Base-by-base conservation (phyloP, 2,329 filamentous ascomycete species). In the Cladorrhinum sp. region DNA sequence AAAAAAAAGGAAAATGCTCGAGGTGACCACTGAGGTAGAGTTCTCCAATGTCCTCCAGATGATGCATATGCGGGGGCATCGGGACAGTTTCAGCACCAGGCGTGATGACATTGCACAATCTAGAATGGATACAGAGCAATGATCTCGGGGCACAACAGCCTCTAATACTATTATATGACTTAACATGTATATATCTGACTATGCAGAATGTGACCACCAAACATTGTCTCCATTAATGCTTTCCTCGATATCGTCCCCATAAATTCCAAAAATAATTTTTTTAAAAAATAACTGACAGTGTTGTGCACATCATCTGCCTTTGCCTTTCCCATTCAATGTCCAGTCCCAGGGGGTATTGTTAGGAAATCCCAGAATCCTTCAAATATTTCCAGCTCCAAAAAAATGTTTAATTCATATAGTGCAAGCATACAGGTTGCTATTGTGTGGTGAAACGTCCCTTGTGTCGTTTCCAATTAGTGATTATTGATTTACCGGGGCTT, bases 401-500 rank as follows among this genome's bases (percentile, higher is more conserved):
- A 46, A 46, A 10, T 36, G 2, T 46, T 46, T 9, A 46, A 46
- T 2, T 46, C n/a, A 46, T 46, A 20, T 46, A 18, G 10, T 46
- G 42, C 42, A 46, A 36, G 42, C 18, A 46, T 46, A 46, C 42
- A 46, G 10, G 42, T 46, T 21, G 18, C 3, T 36, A 16, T 10
- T 36, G 33, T 36, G 8, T 36, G 2, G 9, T 3, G n/a, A 46
- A 46, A 20, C 42, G 42, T 4, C 2, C n/a, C n/a, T 2, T 21
- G 18, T 18, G 18, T 46, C 42, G 42, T 21, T 46, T 46, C n/a
- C 42, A 18, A 18, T 46, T 18, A 21, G n/a, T 46, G 10, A 46
- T 46, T 46, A 21, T 20, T 46, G 12, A 46, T 46, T 46, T 20
- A 46, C 42, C 56, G 67, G 30, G 87, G 87, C 75, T 89, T 90